Evolutionary conservation across 139 green algal species (phyloP).

Genomic region (Chloropicon primus): DNA sequence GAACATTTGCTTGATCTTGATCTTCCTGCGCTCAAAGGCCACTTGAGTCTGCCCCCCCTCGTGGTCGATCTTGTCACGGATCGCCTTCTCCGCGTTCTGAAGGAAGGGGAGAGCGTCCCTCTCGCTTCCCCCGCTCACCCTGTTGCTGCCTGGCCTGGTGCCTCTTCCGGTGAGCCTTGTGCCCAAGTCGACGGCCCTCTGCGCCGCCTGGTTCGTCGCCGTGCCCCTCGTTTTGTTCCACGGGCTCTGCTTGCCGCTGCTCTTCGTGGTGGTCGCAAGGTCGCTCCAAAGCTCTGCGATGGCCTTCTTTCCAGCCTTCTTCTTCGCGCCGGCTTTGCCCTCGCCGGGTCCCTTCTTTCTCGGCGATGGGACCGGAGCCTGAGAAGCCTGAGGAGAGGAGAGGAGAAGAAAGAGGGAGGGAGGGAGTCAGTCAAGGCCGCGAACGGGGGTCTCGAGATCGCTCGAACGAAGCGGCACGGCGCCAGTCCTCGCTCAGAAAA

Average conservation of each 20-base stretch:
- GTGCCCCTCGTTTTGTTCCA: neutral
- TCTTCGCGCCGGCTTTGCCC: neutral
- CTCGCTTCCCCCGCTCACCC: neutral
- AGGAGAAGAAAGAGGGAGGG: too few relatives aligned
- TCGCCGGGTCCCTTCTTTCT: neutral
- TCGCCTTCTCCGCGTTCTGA: neutral
- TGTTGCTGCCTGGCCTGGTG: too few relatives aligned
- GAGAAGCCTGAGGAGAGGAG: too few relatives aligned
- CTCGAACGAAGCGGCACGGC: too few relatives aligned
- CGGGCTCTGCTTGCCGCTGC: neutral
- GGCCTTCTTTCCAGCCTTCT: neutral
- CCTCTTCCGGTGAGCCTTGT: neutral
- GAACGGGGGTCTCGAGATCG: too few relatives aligned
- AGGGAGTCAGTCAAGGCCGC: neutral
- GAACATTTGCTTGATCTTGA: neutral
- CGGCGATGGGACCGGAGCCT: neutral
- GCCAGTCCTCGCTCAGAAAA: too few relatives aligned
- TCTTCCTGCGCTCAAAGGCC: neutral
- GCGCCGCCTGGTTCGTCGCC: neutral
- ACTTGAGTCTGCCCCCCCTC: neutral
- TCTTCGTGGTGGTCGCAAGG: neutral
- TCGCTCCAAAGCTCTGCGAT: neutral
- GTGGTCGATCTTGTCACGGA: neutral
- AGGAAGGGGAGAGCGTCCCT: neutral
- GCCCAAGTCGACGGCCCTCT: neutral